These are phyloP conservation scores for Aureoboletus auriporus DNA, from an alignment of 768 basidiomycete genomes.

Conservation along the genomic window DNA sequence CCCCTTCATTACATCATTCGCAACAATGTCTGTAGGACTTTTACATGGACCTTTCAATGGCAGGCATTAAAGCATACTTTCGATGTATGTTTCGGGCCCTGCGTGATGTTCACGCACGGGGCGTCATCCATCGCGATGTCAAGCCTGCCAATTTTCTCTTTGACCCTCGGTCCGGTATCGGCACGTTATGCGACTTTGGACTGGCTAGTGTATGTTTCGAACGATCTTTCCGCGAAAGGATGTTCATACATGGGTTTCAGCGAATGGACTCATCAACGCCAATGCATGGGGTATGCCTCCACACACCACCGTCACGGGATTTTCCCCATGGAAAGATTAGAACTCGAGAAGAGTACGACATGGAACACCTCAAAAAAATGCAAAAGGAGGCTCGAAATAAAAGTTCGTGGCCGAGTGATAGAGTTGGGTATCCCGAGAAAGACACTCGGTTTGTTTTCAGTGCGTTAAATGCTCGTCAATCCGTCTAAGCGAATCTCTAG, in stretches of 20 bases:
- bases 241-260: slow-evolving; percentile 33
- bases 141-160: slow-evolving; percentile 98
- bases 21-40: slow-evolving; percentile 53
- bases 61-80: slow-evolving; percentile 81
- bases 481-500: slow-evolving; percentile 32
- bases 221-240: neutral
- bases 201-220: slow-evolving; percentile 75
- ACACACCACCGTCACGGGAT: slow-evolving; percentile 58
- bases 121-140: slow-evolving; percentile 93
- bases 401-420: slow-evolving; percentile 53
- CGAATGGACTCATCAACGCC: slow-evolving; percentile 48
- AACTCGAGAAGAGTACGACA: slow-evolving; percentile 41
- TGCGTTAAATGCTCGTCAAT: neutral
- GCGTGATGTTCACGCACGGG: slow-evolving; percentile 80
- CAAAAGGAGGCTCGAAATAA: slow-evolving; percentile 60
- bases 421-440: slow-evolving; percentile 74
- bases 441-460: slow-evolving; percentile 55
- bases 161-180: slow-evolving; percentile 77
- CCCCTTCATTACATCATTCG: neutral
- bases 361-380: slow-evolving; percentile 47
- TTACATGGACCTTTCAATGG: slow-evolving; percentile 68
- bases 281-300: slow-evolving; percentile 63
- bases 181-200: slow-evolving; percentile 92
- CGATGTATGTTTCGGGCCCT: slow-evolving; percentile 88
- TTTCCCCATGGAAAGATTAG: slow-evolving; percentile 67